Conservation (phyloP, 2,329 filamentous ascomycete genomes). For the Nemania serpens region DNA sequence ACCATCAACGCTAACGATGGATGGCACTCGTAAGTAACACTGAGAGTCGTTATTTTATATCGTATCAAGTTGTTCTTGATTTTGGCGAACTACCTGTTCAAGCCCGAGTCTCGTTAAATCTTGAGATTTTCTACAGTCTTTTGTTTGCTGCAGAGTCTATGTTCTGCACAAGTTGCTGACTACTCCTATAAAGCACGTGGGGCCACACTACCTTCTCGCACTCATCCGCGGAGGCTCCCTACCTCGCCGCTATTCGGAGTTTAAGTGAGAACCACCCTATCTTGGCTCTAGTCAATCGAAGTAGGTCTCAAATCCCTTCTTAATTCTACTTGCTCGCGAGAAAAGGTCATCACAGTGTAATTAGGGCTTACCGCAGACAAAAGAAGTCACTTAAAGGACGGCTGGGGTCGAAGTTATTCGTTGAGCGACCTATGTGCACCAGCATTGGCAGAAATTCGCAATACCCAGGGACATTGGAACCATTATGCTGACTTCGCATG, state of each 20-base stretch:
- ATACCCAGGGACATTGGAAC: neutral
- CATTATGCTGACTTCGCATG: neutral
- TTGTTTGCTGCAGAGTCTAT: too few species aligned
- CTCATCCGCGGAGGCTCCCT: constrained; percentile 49
- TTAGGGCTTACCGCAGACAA: too few species aligned
- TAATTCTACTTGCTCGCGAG: neutral
- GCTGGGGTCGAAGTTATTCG: neutral
- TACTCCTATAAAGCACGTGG: constrained; percentile 40
- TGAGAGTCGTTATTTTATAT: neutral
- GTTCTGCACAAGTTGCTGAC: neutral
- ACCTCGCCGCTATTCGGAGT: constrained; percentile 50
- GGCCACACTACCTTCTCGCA: constrained; percentile 51
- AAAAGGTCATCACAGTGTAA: too few species aligned
- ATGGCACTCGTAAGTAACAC: constrained; percentile 43
- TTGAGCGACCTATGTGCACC: neutral
- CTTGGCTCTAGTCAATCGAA: constrained; percentile 44
- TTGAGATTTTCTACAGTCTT: too few species aligned
- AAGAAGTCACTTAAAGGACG: neutral
- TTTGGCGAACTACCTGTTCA: too few species aligned
- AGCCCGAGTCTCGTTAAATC: too few species aligned
- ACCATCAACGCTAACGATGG: constrained; percentile 56
- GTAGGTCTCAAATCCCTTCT: constrained; percentile 31
- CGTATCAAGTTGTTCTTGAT: neutral
- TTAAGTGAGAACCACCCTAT: constrained; percentile 52
- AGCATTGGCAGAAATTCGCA: neutral